Conservation (phyloP, 2,329 filamentous ascomycete species). For the Scortechinia acanthostroma region DNA sequence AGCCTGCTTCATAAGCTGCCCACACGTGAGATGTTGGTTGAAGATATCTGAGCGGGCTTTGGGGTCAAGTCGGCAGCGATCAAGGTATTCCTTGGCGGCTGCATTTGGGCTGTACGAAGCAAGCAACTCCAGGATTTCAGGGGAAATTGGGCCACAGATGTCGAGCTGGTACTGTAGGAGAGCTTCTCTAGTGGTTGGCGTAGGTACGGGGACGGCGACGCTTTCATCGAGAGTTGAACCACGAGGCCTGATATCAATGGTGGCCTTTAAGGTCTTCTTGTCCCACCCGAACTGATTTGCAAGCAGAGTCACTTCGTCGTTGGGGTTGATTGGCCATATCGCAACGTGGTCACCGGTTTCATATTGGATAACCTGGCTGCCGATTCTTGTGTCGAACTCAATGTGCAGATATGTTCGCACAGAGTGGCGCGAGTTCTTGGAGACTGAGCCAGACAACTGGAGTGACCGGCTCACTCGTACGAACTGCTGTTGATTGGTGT, state of each 20-base stretch:
- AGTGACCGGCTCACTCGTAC: too few relatives aligned
- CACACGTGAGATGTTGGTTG: background rate
- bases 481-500: too few relatives aligned
- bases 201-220: too few relatives aligned
- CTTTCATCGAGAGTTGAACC: slow-evolving; percentile 1
- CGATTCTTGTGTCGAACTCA: background rate
- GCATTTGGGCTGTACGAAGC: background rate
- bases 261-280: background rate
- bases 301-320: background rate
- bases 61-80: too few relatives aligned
- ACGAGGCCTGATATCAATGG: background rate
- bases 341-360: background rate
- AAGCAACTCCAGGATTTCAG: background rate
- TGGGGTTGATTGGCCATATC: background rate
- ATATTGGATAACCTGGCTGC: background rate
- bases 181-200: background rate
- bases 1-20: background rate
- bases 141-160: background rate
- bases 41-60: too few relatives aligned
- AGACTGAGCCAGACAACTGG: too few relatives aligned
- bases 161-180: background rate
- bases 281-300: background rate
- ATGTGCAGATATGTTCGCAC: background rate
- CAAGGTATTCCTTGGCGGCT: background rate
- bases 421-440: too few relatives aligned